phyloP scores from a whole-genome alignment of 2,329 filamentous ascomycete genomes.

The Aspergillus costaricaensis region DNA sequence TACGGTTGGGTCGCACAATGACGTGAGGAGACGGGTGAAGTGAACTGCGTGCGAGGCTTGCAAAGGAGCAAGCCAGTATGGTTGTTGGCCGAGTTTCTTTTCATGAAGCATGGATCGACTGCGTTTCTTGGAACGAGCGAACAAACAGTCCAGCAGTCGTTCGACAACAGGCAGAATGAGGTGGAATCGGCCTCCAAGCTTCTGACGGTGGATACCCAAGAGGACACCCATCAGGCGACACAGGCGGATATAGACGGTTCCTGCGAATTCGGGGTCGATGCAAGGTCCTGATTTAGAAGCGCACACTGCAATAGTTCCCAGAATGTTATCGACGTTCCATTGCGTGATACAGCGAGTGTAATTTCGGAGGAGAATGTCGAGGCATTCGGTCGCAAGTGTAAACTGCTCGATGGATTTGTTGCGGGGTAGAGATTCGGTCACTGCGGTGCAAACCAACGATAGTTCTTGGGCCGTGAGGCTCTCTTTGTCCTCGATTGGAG shows the following conservation, averaged over 20 bases:
- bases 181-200: slow-evolving; percentile 62
- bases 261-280: slow-evolving; percentile 34
- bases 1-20: slow-evolving; percentile 63
- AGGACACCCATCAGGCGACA: slow-evolving; percentile 56
- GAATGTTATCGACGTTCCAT: slow-evolving; percentile 48
- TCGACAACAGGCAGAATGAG: slow-evolving; percentile 59
- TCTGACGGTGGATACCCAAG: slow-evolving; percentile 59
- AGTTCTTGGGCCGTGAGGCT: slow-evolving; percentile 37
- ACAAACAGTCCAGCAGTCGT: slow-evolving; percentile 57
- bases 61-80: slow-evolving; percentile 39
- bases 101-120: slow-evolving; percentile 30
- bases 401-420: slow-evolving; percentile 42
- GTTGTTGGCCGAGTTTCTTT: slow-evolving; percentile 27
- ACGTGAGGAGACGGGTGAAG: slow-evolving; percentile 59
- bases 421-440: slow-evolving; percentile 33
- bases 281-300: slow-evolving; percentile 38
- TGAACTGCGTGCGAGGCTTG: slow-evolving; percentile 49
- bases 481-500: slow-evolving; percentile 42
- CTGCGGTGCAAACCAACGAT: slow-evolving; percentile 38
- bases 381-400: slow-evolving; percentile 41
- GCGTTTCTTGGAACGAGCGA: slow-evolving; percentile 48
- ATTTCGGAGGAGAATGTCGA: slow-evolving; percentile 42
- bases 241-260: slow-evolving; percentile 55
- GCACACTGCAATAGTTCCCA: slow-evolving; percentile 40
- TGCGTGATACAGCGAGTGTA: slow-evolving; percentile 47